Percentiles rank a stretch among this genome's conserved stretches.
Conservation (phyloP, 176 grass and related monocot genomes). For the Oryza glumipatula region DNA sequence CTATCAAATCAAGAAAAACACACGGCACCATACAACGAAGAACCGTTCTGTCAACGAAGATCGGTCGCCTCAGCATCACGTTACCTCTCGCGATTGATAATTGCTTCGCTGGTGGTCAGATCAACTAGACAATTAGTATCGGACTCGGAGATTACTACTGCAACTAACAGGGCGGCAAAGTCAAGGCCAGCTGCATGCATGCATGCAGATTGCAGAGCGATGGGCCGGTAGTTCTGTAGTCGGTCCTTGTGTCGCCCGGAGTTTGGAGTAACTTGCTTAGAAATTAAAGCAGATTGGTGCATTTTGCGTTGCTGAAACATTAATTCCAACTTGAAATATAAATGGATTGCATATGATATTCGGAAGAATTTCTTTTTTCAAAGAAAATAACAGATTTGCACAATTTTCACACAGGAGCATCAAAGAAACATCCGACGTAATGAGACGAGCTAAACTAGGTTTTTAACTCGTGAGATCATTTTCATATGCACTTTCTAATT, state of each 20-base stretch:
- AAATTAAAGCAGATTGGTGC: too few relatives aligned
- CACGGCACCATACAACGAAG: neutral
- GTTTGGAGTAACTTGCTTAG: too few relatives aligned
- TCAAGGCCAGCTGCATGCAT: neutral
- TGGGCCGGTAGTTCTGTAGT: neutral
- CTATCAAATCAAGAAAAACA: constrained; percentile 2
- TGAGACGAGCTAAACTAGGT: too few relatives aligned
- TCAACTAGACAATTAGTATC: neutral
- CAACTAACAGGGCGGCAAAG: neutral
- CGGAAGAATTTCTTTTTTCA: rapidly evolving
- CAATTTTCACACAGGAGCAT: neutral
- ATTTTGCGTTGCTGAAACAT: too few relatives aligned
- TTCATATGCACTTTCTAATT: too few relatives aligned
- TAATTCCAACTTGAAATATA: neutral
- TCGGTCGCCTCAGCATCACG: neutral
- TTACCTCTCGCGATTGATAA: neutral
- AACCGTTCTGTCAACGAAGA: neutral
- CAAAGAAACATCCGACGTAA: too few relatives aligned
- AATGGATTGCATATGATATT: neutral
- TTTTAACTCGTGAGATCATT: too few relatives aligned
- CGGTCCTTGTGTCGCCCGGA: neutral
- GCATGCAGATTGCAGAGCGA: neutral
- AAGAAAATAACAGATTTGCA: neutral
- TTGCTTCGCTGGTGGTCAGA: neutral
- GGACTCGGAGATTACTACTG: neutral